Evolutionary conservation across 1,284 basidiomycete genomes (phyloP).

Genomic region (Microbotryum lychnidis-dioicae): DNA sequence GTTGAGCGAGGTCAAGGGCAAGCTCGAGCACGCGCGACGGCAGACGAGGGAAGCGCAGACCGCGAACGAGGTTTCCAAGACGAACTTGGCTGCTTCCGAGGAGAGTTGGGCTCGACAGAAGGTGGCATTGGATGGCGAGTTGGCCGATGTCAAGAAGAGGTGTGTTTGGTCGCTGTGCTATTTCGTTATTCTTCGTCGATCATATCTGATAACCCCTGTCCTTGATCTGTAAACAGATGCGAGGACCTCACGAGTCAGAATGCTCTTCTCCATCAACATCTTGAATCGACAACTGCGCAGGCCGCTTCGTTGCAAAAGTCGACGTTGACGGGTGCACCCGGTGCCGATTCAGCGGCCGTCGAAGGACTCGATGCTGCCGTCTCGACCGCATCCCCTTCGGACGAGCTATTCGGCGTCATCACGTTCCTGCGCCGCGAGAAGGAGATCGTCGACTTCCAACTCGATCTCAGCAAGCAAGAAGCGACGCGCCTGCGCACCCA

Average conservation of each 20-base stretch:
- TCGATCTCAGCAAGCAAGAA: constrained; percentile 78
- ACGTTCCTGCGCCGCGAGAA: constrained; percentile 79
- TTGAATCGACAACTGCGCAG: constrained; percentile 75
- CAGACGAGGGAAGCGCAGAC: constrained; percentile 52
- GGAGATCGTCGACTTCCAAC: constrained; percentile 78
- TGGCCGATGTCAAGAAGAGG: constrained; percentile 61
- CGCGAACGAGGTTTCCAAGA: constrained; percentile 61
- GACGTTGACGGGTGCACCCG: constrained; percentile 24
- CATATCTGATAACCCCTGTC: background rate
- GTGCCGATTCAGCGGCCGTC: constrained; percentile 2
- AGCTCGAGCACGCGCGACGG: constrained; percentile 44
- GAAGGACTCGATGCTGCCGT: constrained; percentile 3
- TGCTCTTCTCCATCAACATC: constrained; percentile 66
- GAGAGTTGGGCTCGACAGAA: constrained; percentile 71
- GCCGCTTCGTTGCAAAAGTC: constrained; percentile 62
- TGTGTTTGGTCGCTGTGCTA: constrained; percentile 37
- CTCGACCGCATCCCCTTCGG: constrained; percentile 11
- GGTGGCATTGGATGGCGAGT: constrained; percentile 65
- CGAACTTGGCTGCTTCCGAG: constrained; percentile 61
- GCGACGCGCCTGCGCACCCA: constrained; percentile 64
- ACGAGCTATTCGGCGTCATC: constrained; percentile 65
- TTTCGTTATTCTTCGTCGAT: background rate
- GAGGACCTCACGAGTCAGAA: constrained; percentile 73
- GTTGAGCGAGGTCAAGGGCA: constrained; percentile 56
- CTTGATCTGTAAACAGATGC: constrained; percentile 45